A percentile compares a stretch with the other conserved stretches of the same genome.
phyloP scores from a whole-genome alignment of 2,329 filamentous ascomycete genomes.

The Xylaria sp. region DNA sequence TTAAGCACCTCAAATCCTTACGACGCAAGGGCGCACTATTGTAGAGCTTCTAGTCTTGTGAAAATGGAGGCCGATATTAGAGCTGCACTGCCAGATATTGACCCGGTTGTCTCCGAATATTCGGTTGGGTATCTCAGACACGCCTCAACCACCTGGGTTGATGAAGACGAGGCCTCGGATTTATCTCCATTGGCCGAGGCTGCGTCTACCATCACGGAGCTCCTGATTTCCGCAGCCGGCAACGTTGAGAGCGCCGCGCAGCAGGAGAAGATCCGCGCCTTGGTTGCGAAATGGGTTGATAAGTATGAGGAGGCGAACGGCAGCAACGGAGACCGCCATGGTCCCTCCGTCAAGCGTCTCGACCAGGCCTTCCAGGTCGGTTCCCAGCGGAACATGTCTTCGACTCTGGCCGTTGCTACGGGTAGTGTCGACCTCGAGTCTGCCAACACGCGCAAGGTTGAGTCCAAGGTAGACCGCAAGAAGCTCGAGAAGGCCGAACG shows the following conservation, averaged over 20 bases:
- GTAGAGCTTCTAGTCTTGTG: neutral
- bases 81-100: slow-evolving; percentile 84
- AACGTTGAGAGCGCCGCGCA: slow-evolving; percentile 74
- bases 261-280: slow-evolving; percentile 80
- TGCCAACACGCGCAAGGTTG: slow-evolving; percentile 90
- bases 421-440: slow-evolving; percentile 92
- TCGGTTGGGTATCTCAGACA: slow-evolving; percentile 94
- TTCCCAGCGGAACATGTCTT: slow-evolving; percentile 94
- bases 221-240: slow-evolving; percentile 93
- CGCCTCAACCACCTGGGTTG: slow-evolving; percentile 84
- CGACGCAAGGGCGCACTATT: neutral
- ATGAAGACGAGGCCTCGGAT: slow-evolving; percentile 76
- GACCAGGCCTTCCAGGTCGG: slow-evolving; percentile 96
- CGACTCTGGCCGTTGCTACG: slow-evolving; percentile 87
- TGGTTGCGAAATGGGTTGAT: slow-evolving; percentile 91
- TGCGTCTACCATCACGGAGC: slow-evolving; percentile 82
- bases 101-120: slow-evolving; percentile 90
- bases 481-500: slow-evolving; percentile 98
- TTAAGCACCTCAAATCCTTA: neutral
- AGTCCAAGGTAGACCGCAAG: slow-evolving; percentile 97
- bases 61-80: slow-evolving; percentile 89
- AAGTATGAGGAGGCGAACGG: slow-evolving; percentile 81
- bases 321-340: slow-evolving; percentile 76
- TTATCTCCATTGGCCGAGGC: slow-evolving; percentile 85
- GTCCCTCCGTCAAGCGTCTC: slow-evolving; percentile 83